Evolutionary conservation across 1,139 yeast genomes (phyloP).

Genomic region (Candida smagusa): DNA sequence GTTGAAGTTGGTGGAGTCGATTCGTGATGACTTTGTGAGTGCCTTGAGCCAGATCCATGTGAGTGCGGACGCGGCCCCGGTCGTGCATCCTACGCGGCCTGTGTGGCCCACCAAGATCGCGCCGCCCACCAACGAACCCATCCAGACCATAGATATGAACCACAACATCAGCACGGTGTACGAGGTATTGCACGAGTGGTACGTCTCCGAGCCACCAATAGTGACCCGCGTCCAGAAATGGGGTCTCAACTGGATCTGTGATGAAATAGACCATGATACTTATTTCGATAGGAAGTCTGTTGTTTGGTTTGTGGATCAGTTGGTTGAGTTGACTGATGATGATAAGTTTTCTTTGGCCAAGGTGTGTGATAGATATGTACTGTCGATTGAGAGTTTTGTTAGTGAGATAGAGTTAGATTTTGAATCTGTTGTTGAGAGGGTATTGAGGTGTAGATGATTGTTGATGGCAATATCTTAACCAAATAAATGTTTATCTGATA

Average conservation of each 20-base stretch:
- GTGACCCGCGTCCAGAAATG: conserved; percentile 11
- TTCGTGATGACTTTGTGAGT: conserved; percentile 3
- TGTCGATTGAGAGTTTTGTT: conserved; percentile 16
- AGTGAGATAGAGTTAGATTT: conserved; percentile 17
- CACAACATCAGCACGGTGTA: conserved; percentile 15
- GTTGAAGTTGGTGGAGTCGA: conserved; percentile 3
- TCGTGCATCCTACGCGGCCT: conserved; percentile 2
- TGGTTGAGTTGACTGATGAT: conserved; percentile 11
- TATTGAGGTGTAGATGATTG: conserved; percentile 2
- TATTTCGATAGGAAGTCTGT: conserved; percentile 13
- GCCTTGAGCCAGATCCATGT: conserved; percentile 1
- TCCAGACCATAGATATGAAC: conserved; percentile 13
- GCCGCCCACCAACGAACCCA: conserved; percentile 8
- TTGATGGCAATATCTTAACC: background rate
- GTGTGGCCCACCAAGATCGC: conserved; percentile 7
- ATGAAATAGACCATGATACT: conserved; percentile 16
- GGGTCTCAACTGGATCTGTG: conserved; percentile 16
- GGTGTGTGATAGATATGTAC: conserved; percentile 15
- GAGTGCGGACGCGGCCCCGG: background rate
- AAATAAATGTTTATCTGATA: no score
- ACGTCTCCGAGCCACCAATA: conserved; percentile 11
- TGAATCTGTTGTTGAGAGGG: conserved; percentile 13
- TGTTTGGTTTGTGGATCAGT: conserved; percentile 11
- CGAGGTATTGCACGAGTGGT: conserved; percentile 17
- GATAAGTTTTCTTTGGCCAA: conserved; percentile 12